A percentile compares a stretch with the other conserved stretches of the same genome.
Conservation (phyloP, 2,329 filamentous ascomycete species). For the Talaromyces piceae region DNA sequence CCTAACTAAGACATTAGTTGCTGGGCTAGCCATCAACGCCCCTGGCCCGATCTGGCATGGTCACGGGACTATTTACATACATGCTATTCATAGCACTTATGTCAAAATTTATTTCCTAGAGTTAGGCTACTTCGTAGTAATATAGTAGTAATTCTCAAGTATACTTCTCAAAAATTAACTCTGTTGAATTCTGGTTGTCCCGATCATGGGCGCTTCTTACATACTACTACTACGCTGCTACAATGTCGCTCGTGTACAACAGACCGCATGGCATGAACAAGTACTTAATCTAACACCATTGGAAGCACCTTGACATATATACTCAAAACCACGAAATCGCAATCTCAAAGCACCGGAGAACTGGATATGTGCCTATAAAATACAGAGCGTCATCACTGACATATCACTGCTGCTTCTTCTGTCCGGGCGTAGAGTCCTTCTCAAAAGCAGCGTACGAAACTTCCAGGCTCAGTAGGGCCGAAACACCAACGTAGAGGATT, state of each 20-base stretch:
- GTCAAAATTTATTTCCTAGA: no score
- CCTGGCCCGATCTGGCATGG: neutral
- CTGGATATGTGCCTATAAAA: constrained; percentile 1
- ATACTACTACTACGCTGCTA: no score
- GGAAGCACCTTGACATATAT: neutral
- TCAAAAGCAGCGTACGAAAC: constrained; percentile 93
- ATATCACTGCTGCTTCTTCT: constrained; percentile 71
- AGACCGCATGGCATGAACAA: no score
- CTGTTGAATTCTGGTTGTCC: no score
- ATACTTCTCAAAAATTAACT: no score
- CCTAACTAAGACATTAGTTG: neutral
- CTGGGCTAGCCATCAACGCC: neutral
- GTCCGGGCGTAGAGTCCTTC: constrained; percentile 85
- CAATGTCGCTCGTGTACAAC: no score
- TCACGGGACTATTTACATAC: neutral
- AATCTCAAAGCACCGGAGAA: neutral
- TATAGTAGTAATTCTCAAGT: no score
- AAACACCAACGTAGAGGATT: constrained; percentile 72
- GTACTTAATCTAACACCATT: no score
- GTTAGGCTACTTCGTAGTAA: no score
- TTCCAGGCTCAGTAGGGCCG: constrained; percentile 69
- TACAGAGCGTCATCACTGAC: neutral
- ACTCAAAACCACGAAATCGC: neutral
- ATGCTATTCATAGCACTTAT: neutral
- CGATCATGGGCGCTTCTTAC: no score